Conservation (phyloP, 1,284 basidiomycete species). For the Ustilago cynodontis region DNA sequence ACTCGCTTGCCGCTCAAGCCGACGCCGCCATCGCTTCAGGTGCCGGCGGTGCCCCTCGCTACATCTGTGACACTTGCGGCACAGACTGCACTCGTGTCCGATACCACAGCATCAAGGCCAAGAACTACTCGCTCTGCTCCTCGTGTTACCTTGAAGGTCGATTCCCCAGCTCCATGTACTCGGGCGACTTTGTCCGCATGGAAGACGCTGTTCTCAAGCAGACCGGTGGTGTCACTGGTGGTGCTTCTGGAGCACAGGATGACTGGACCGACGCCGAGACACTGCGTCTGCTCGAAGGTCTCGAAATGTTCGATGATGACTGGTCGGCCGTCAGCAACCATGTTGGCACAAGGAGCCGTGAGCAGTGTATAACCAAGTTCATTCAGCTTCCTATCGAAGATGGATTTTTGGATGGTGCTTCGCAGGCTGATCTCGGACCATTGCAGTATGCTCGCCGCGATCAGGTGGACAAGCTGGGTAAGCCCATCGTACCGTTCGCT, state of each 20-base stretch:
- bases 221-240: conserved; percentile 71
- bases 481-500: conserved; percentile 78
- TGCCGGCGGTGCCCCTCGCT: conserved; percentile 72
- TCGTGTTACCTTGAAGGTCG: conserved; percentile 92
- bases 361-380: conserved; percentile 96
- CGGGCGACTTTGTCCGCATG: conserved; percentile 95
- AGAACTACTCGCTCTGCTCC: conserved; percentile 79
- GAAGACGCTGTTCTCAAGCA: conserved; percentile 73
- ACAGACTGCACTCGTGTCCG: conserved; percentile 88
- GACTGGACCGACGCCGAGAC: conserved; percentile 94
- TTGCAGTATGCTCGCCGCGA: conserved; percentile 75
- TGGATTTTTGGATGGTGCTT: conserved; percentile 77
- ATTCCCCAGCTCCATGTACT: conserved; percentile 95
- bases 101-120: conserved; percentile 89
- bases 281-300: conserved; percentile 87
- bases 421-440: conserved; percentile 76
- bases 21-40: conserved; percentile 74
- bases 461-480: conserved; percentile 47
- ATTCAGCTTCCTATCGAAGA: conserved; percentile 97
- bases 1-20: conserved; percentile 70
- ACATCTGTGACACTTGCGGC: conserved; percentile 93
- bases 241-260: conserved; percentile 74
- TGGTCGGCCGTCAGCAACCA: conserved; percentile 93
- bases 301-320: conserved; percentile 98
- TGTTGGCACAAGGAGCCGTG: conserved; percentile 87